Percentiles rank a stretch among this genome's conserved stretches.
Conservation (phyloP, 1,139 yeast genomes). For the Lodderomyces parapsilosis region DNA sequence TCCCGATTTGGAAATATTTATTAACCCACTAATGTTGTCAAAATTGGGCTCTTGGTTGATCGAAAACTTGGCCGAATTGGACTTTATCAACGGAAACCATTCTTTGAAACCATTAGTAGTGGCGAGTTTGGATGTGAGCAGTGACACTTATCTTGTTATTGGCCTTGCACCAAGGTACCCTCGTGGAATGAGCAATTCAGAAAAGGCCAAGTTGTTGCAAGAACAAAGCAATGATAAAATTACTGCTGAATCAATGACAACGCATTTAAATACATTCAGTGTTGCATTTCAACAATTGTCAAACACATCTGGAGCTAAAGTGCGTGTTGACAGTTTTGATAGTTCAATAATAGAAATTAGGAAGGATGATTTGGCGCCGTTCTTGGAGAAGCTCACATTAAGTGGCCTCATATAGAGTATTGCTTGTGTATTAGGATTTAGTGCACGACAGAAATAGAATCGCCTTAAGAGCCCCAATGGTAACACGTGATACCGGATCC, state of each 20-base stretch:
- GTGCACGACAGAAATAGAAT: neutral
- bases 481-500: neutral
- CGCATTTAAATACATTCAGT: slow-evolving; percentile 74
- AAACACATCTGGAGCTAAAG: slow-evolving; percentile 78
- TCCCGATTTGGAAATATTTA: slow-evolving; percentile 74
- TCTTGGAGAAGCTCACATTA: slow-evolving; percentile 69
- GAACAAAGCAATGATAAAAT: slow-evolving; percentile 29
- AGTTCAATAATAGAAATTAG: slow-evolving; percentile 89
- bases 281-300: slow-evolving; percentile 90
- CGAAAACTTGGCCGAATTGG: slow-evolving; percentile 84
- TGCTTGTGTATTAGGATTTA: neutral
- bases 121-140: slow-evolving; percentile 73
- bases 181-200: slow-evolving; percentile 50
- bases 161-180: slow-evolving; percentile 88
- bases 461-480: neutral
- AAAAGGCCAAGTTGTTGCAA: slow-evolving; percentile 38
- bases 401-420: slow-evolving; percentile 11
- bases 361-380: slow-evolving; percentile 84
- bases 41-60: slow-evolving; percentile 89
- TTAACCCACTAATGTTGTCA: slow-evolving; percentile 81
- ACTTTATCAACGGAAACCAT: slow-evolving; percentile 42
- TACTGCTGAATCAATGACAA: slow-evolving; percentile 22
- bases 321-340: slow-evolving; percentile 90
- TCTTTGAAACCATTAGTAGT: slow-evolving; percentile 78
- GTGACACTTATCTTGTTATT: slow-evolving; percentile 82